Evolutionary conservation across 495 filamentous ascomycete species (phyloP).

Genomic region (Annulohypoxylon maeteangense): DNA sequence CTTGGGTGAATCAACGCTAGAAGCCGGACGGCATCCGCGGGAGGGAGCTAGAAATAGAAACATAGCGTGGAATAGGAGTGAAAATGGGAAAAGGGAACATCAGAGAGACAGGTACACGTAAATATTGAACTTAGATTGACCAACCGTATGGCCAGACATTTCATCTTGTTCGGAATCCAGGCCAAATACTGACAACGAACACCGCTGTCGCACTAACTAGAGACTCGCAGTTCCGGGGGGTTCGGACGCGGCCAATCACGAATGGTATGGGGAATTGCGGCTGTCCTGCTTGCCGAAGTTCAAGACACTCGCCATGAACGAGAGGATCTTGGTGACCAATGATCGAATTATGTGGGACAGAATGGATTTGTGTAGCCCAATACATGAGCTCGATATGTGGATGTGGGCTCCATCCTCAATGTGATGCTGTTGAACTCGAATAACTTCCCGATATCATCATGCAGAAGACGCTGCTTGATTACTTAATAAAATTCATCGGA

Average conservation of each 20-base stretch:
- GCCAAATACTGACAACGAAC: slow-evolving; percentile 26
- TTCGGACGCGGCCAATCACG: slow-evolving; percentile 33
- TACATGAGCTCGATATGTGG: slow-evolving; percentile 23
- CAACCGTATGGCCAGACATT: slow-evolving; percentile 31
- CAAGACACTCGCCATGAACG: slow-evolving; percentile 38
- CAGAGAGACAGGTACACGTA: slow-evolving; percentile 37
- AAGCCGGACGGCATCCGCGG: neutral
- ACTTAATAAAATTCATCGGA: slow-evolving; percentile 39
- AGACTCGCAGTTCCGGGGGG: slow-evolving; percentile 38
- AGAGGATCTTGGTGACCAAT: slow-evolving; percentile 20
- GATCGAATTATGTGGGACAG: slow-evolving; percentile 10
- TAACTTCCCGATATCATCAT: slow-evolving; percentile 26
- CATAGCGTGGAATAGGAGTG: slow-evolving; percentile 1
- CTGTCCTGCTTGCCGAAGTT: slow-evolving; percentile 41
- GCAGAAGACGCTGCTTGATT: slow-evolving; percentile 34
- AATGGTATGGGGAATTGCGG: slow-evolving; percentile 37
- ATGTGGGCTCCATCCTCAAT: slow-evolving; percentile 12
- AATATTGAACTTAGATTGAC: slow-evolving; percentile 37
- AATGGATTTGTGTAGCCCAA: slow-evolving; percentile 24
- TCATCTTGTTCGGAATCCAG: slow-evolving; percentile 25
- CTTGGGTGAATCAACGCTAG: neutral
- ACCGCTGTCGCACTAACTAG: slow-evolving; percentile 33
- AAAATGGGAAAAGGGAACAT: neutral
- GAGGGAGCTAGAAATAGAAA: slow-evolving; percentile 36
- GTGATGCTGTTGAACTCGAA: slow-evolving; percentile 17